Conservation (phyloP, 768 basidiomycete species). For the Mycena chlorophos region DNA sequence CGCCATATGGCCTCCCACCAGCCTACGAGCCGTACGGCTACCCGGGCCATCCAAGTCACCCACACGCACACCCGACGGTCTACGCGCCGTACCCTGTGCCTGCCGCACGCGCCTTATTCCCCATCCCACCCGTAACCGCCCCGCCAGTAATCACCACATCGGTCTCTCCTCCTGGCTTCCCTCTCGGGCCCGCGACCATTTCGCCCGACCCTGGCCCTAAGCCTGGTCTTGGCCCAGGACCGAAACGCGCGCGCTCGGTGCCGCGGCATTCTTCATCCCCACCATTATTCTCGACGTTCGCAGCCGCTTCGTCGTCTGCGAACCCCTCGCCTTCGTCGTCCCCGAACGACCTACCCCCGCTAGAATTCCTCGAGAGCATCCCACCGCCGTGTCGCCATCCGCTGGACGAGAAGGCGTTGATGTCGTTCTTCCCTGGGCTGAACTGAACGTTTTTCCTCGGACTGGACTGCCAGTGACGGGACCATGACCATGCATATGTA, state of each 20-base stretch:
- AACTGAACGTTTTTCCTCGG: background rate
- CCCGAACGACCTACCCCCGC: conserved; percentile 49
- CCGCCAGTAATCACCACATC: background rate
- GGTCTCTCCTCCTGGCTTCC: background rate
- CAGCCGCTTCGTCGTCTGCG: background rate
- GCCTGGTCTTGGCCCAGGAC: too few relatives aligned
- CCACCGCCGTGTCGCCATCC: conserved; percentile 67
- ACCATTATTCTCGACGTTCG: background rate
- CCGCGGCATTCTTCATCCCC: too few relatives aligned
- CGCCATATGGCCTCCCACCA: background rate
- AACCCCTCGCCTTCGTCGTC: background rate
- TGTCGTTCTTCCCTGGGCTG: conserved; percentile 42
- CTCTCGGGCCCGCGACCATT: too few relatives aligned
- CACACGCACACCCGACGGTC: background rate
- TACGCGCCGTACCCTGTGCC: background rate
- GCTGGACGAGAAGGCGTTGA: conserved; percentile 68
- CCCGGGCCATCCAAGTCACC: too few relatives aligned
- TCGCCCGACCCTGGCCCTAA: too few relatives aligned
- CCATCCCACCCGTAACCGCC: background rate
- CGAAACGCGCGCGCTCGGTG: too few relatives aligned
- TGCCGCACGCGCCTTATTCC: background rate
- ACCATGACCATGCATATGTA: too few relatives aligned
- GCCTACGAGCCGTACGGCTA: too few relatives aligned
- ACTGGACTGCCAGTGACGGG: too few relatives aligned
- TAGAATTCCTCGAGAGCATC: conserved; percentile 60